A percentile compares a stretch with the other conserved stretches of the same genome.
Conservation (phyloP, 2,329 filamentous ascomycete species). For the Blumeria graminis region DNA sequence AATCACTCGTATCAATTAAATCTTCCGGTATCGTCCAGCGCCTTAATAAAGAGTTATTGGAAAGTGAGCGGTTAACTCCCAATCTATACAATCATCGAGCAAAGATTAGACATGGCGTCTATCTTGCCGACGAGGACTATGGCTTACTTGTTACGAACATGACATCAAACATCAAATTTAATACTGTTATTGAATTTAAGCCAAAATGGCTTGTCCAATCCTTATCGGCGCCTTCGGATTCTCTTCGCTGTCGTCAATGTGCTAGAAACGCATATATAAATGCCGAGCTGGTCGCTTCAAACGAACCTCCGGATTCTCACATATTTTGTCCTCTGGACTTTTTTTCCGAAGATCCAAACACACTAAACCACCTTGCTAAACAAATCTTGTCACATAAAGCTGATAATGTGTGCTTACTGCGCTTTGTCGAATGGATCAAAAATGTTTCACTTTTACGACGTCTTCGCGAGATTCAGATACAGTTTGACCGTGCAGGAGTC, state of each 20-base stretch:
- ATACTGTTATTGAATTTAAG: conserved; percentile 40
- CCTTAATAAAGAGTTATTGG: conserved; percentile 28
- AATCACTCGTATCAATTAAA: conserved; percentile 26
- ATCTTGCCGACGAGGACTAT: conserved; percentile 30
- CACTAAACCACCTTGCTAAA: conserved; percentile 19
- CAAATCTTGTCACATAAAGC: conserved; percentile 9
- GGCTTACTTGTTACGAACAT: conserved; percentile 57
- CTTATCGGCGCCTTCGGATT: conserved; percentile 37
- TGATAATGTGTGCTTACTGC: neutral
- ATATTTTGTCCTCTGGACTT: conserved; percentile 40
- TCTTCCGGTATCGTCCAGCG: conserved; percentile 19
- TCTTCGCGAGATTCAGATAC: conserved; percentile 19
- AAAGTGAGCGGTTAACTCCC: conserved; percentile 7
- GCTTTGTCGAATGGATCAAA: conserved; percentile 17
- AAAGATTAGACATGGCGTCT: conserved; percentile 24
- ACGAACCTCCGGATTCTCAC: conserved; percentile 5
- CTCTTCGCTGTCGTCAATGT: conserved; percentile 51
- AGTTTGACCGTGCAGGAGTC: conserved; percentile 13
- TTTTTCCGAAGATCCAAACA: conserved; percentile 24
- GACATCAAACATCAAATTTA: conserved; percentile 15
- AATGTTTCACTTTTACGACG: conserved; percentile 13
- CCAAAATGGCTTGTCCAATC: conserved; percentile 68
- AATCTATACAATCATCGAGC: conserved; percentile 15
- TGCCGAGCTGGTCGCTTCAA: conserved; percentile 4
- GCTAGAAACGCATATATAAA: conserved; percentile 20